Evolutionary conservation across 306 rosid genomes (phyloP).

Genomic region (Prunus armeniaca): DNA sequence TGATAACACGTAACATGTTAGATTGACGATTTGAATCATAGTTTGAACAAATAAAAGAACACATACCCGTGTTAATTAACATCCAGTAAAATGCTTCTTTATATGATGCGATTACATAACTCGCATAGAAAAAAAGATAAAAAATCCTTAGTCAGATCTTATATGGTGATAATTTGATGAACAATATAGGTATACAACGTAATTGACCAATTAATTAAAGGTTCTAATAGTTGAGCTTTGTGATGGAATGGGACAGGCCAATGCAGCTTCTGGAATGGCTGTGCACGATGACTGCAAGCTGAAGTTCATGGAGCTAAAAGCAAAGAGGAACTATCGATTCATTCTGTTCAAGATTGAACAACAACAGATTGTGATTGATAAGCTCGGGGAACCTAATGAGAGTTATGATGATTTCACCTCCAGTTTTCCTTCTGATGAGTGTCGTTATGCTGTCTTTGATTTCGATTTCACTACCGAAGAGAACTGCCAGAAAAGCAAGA

Average conservation of each 20-base stretch:
- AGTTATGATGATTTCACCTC: constrained; percentile 63
- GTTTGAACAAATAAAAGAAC: not conserved
- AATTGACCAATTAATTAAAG: not conserved
- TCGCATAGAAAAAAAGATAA: not conserved
- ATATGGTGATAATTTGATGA: not conserved
- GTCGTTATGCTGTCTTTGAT: constrained; percentile 85
- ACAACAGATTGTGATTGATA: constrained; percentile 65
- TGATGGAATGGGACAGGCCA: constrained; percentile 50
- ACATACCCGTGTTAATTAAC: not conserved
- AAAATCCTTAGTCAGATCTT: not conserved
- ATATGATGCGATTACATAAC: not conserved
- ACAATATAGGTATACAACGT: too few species aligned
- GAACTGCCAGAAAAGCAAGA: constrained; percentile 95
- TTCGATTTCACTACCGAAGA: constrained; percentile 71
- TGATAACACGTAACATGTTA: not conserved
- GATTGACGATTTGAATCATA: not conserved
- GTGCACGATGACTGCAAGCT: constrained; percentile 84
- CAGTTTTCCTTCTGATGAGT: constrained; percentile 75
- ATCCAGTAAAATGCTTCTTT: not conserved
- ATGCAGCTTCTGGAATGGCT: constrained; percentile 86
- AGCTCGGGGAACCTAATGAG: constrained; percentile 47
- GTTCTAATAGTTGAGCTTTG: not conserved
- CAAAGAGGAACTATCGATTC: constrained; percentile 68
- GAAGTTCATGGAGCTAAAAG: constrained; percentile 69
- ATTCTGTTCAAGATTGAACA: constrained; percentile 69